These are phyloP conservation scores for Colletotrichum spaethianum DNA, from an alignment of 2,329 filamentous ascomycete genomes.

Conservation along the genomic window DNA sequence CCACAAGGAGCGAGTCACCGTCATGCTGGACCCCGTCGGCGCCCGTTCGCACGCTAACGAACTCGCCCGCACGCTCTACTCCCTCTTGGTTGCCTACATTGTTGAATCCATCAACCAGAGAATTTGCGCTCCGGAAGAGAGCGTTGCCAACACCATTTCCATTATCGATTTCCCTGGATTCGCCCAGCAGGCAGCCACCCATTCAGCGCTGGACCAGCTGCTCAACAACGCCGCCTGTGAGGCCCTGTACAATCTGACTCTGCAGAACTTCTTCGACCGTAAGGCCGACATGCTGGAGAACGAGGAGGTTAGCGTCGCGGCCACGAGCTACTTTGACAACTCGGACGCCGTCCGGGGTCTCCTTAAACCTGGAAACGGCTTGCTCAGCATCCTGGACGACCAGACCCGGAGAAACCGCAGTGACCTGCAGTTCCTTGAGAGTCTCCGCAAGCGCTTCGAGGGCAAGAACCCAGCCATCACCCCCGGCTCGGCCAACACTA, in stretches of 20 bases:
- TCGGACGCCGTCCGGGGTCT: slow-evolving; percentile 93
- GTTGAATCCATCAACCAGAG: slow-evolving; percentile 94
- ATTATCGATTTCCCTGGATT: slow-evolving; percentile 98
- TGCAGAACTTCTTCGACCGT: slow-evolving; percentile 96
- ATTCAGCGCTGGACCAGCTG: slow-evolving; percentile 90
- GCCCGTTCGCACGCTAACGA: slow-evolving; percentile 95
- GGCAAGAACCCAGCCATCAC: slow-evolving; percentile 93
- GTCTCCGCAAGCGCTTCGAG: slow-evolving; percentile 91
- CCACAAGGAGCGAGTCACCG: slow-evolving; percentile 95
- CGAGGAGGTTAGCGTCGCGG: slow-evolving; percentile 90
- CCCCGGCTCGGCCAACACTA: slow-evolving; percentile 80
- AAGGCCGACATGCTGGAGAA: slow-evolving; percentile 94
- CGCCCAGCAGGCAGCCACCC: slow-evolving; percentile 84
- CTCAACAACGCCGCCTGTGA: slow-evolving; percentile 96
- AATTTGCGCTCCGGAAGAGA: slow-evolving; percentile 88
- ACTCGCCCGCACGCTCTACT: slow-evolving; percentile 92
- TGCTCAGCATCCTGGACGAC: slow-evolving; percentile 95
- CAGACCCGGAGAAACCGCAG: slow-evolving; percentile 91
- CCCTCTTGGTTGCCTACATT: slow-evolving; percentile 92
- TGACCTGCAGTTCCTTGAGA: slow-evolving; percentile 92
- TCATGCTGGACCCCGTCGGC: slow-evolving; percentile 95
- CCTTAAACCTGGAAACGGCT: slow-evolving; percentile 91
- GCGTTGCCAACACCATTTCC: slow-evolving; percentile 93
- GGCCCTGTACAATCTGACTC: slow-evolving; percentile 90
- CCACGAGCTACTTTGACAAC: slow-evolving; percentile 98